phyloP scores from a whole-genome alignment of 2,329 filamentous ascomycete species.

The Dothiorella sarmentorum region DNA sequence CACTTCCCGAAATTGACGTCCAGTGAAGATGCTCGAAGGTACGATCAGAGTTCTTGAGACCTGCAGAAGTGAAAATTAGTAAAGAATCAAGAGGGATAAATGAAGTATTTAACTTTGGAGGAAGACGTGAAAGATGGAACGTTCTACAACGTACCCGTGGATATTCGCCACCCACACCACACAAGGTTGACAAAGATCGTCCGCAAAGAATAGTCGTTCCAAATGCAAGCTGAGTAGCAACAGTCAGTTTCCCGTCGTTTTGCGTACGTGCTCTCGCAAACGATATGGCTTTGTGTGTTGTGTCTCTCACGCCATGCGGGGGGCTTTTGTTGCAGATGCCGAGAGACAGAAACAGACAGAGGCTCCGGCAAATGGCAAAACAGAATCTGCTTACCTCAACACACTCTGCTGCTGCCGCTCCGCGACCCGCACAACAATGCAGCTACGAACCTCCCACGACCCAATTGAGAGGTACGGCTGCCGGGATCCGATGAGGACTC shows the following conservation, averaged over 20 bases:
- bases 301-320: too few species aligned
- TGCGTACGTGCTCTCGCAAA: neutral
- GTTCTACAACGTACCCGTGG: constrained; percentile 6
- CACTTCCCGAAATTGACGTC: neutral
- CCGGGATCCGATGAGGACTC: too few species aligned
- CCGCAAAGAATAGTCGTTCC: neutral
- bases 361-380: too few species aligned
- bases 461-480: too few species aligned
- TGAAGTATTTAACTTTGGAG: neutral
- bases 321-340: too few species aligned
- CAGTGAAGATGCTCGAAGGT: neutral
- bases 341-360: too few species aligned
- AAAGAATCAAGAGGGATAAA: neutral
- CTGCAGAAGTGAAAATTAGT: neutral
- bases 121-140: neutral
- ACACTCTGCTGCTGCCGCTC: too few species aligned
- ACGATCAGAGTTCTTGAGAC: neutral
- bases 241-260: neutral
- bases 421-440: too few species aligned
- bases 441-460: too few species aligned
- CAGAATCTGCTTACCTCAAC: too few species aligned
- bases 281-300: too few species aligned
- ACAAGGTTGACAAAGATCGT: neutral
- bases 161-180: neutral
- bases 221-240: neutral